Evolutionary conservation across 2,329 filamentous ascomycete genomes (phyloP), one percentile per base, ranked within the genome.

Genomic region (Colletotrichum sp.): DNA sequence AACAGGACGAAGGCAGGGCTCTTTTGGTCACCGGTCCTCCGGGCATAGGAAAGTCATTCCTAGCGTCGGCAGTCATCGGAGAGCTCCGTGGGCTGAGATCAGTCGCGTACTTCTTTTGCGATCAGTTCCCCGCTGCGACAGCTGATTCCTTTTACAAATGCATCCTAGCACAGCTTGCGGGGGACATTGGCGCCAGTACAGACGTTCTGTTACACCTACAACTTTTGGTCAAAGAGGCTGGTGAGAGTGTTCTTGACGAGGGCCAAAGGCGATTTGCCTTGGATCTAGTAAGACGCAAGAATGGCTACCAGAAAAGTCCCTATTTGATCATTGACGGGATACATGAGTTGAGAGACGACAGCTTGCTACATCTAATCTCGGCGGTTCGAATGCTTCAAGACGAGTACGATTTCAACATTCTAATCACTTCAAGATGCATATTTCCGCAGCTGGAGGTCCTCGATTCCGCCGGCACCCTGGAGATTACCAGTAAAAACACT

Each of bases 91-190:
- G 28, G 28, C 10, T 15, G 32, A 30, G 28, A 12, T 15, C 32
- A 12, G n/a, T 61, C 10, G 18, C 58, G 58, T 61, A 61, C 32
- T 16, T 30, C 6, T 61, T 61, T 32, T 34, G 58, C 30, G 30
- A 32, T 3, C 58, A 8, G 6, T 15, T 1, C 4, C n/a, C 4
- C 1, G n/a, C n/a, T 5, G 30, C n/a, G 7, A 32, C 8, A 36
- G 13, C n/a, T 15, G 18, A 24, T 8, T 32, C 5, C 1, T 36
- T 32, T 8, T 21, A n/a, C 30, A 21, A 18, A 61, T 36, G 58
- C 28, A 15, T 34, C 8, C 28, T 61, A 8, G 18, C 5, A 16
- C 58, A 61, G 12, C 26, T 61, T 6, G 30, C 18, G 12, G 58
- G n/a, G 56, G 32, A 8, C 7, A 30, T 43, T 0, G 18, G 38